These are phyloP conservation scores for Austropuccinia psidii DNA, from an alignment of 1,284 basidiomycete genomes.

Conservation along the genomic window DNA sequence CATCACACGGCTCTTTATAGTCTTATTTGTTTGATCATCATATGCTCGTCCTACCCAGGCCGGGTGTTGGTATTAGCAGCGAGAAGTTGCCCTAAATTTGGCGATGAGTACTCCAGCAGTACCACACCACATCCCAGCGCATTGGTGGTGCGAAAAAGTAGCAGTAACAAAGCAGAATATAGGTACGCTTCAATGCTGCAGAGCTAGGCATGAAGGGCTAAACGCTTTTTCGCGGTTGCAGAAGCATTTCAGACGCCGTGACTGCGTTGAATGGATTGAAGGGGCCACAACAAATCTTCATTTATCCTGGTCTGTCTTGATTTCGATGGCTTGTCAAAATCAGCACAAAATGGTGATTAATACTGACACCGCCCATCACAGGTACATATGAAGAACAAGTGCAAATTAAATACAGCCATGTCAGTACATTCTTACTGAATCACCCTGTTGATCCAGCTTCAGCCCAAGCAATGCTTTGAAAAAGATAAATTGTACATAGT, in stretches of 20 bases:
- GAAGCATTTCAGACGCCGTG: not conserved
- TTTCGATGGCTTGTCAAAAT: not conserved
- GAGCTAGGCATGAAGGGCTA: too few relatives aligned
- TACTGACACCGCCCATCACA: not conserved
- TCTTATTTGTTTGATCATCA: too few relatives aligned
- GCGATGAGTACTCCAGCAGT: not conserved
- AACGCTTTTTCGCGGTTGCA: not conserved
- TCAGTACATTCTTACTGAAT: not conserved
- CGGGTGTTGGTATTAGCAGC: too few relatives aligned
- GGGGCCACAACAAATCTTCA: not conserved
- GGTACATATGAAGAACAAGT: slow-evolving; percentile 1
- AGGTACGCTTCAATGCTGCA: too few relatives aligned
- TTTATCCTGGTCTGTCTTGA: slow-evolving; percentile 4
- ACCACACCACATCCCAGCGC: not conserved
- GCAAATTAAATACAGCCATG: not conserved
- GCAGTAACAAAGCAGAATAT: not conserved
- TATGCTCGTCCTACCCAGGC: too few relatives aligned
- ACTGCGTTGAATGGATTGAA: not conserved
- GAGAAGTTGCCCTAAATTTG: too few relatives aligned
- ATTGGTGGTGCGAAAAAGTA: slow-evolving; percentile 1
- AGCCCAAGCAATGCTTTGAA: too few relatives aligned
- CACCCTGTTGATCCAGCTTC: not conserved
- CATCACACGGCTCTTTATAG: too few relatives aligned
- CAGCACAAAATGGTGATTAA: not conserved
- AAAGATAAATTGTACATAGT: not conserved